phyloP scores from a whole-genome alignment of 345 rosid species.

The Populus simonii region DNA sequence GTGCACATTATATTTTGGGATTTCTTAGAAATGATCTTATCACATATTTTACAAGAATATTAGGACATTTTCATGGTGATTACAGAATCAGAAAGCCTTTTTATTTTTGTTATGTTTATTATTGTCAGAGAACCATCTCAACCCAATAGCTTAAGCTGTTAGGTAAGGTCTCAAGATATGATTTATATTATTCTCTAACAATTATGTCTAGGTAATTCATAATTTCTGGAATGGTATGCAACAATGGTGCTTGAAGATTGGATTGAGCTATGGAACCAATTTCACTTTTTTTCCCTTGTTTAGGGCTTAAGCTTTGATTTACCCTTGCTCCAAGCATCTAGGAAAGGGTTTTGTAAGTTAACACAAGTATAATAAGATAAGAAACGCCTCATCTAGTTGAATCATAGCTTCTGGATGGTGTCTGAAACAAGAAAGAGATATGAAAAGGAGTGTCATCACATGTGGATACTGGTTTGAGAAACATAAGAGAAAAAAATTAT shows the following conservation, averaged over 20 bases:
- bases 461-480: background rate
- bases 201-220: too few relatives aligned
- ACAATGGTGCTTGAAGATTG: too few relatives aligned
- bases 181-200: too few relatives aligned
- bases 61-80: background rate
- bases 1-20: constrained; percentile 13
- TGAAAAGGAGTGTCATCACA: background rate
- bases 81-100: background rate
- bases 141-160: too few relatives aligned
- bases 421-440: background rate
- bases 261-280: too few relatives aligned
- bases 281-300: background rate
- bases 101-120: too few relatives aligned
- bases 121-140: too few relatives aligned
- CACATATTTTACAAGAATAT: background rate
- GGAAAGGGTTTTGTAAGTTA: background rate
- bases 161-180: too few relatives aligned
- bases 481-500: background rate
- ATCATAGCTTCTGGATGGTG: background rate
- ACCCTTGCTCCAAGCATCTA: background rate
- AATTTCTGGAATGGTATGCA: too few relatives aligned
- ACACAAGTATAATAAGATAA: background rate
- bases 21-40: background rate
- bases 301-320: background rate
- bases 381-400: background rate